phyloP scores from a whole-genome alignment of 2,329 filamentous ascomycete species.

The Sarocladium brachiariae region DNA sequence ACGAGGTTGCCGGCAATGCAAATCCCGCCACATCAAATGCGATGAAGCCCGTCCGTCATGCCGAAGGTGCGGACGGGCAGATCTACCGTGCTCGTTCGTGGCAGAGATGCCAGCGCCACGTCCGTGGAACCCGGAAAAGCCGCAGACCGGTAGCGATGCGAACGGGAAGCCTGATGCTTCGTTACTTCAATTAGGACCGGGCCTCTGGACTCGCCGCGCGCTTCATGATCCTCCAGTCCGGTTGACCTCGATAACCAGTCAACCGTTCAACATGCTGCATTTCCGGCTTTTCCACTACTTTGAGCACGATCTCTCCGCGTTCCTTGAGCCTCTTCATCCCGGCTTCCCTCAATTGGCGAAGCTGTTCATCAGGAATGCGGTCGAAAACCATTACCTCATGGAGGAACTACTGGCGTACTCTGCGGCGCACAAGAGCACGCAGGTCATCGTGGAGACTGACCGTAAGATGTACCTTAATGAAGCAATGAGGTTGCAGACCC shows the following conservation, averaged over 20 bases:
- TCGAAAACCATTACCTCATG: constrained; percentile 24
- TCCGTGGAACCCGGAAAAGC: neutral
- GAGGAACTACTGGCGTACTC: constrained; percentile 30
- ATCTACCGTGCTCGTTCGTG: constrained; percentile 1
- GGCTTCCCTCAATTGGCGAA: neutral
- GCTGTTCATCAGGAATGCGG: neutral
- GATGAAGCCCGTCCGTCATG: constrained; percentile 22
- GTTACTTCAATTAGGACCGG: neutral
- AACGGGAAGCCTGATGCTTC: neutral
- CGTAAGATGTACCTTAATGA: constrained; percentile 19
- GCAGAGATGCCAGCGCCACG: neutral
- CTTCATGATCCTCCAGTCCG: neutral
- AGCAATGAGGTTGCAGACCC: constrained; percentile 26
- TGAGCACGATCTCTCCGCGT: neutral
- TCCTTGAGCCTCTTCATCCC: neutral
- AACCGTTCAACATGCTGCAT: constrained; percentile 1
- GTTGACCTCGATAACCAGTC: neutral
- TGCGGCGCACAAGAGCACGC: constrained; percentile 27
- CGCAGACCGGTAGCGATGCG: neutral
- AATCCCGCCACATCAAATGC: constrained; percentile 19
- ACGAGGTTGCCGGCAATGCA: constrained; percentile 16
- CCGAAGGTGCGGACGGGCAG: constrained; percentile 16
- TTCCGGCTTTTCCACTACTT: constrained; percentile 2
- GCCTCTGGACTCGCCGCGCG: neutral
- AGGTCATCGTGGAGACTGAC: constrained; percentile 1